Evolutionary conservation across 257 asterid genomes (phyloP).

Genomic region (Euphrasia confusa): DNA sequence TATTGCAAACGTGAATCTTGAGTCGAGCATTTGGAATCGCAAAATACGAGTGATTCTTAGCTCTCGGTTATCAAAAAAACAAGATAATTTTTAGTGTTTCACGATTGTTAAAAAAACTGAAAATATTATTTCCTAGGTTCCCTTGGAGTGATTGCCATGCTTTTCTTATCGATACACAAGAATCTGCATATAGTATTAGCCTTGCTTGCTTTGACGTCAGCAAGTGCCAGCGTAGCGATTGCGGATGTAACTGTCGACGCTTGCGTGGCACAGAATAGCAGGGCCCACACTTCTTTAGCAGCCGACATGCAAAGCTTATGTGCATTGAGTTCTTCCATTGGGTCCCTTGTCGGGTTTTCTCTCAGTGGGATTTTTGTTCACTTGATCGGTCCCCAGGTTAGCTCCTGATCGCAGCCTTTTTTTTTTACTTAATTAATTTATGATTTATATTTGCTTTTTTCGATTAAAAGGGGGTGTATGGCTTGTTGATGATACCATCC

Average conservation of each 20-base stretch:
- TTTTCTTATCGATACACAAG: slow-evolving; percentile 63
- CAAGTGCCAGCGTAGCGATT: slow-evolving; percentile 93
- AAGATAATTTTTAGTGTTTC: too few species aligned
- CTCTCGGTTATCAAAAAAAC: too few species aligned
- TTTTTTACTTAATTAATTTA: slow-evolving; percentile 1
- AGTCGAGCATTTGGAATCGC: not conserved
- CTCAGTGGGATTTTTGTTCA: slow-evolving; percentile 81
- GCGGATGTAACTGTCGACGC: slow-evolving; percentile 98
- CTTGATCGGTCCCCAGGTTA: slow-evolving; percentile 84
- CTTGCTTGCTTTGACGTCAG: slow-evolving; percentile 67
- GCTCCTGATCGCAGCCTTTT: not conserved
- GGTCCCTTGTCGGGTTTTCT: slow-evolving; percentile 75
- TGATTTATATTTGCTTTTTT: slow-evolving; percentile 3
- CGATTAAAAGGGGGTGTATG: slow-evolving; percentile 73
- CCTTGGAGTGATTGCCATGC: slow-evolving; percentile 73
- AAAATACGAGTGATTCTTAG: too few species aligned
- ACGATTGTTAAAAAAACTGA: too few species aligned
- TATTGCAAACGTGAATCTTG: too few species aligned
- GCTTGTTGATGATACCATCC: slow-evolving; percentile 73
- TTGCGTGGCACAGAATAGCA: slow-evolving; percentile 88
- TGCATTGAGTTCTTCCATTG: slow-evolving; percentile 78
- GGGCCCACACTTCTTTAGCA: slow-evolving; percentile 69
- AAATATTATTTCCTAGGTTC: slow-evolving; percentile 46
- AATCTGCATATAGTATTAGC: slow-evolving; percentile 68
- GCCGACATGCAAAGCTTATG: slow-evolving; percentile 96